Evolutionary conservation across 306 rosid genomes (phyloP), one percentile per base, ranked within the genome.

Genomic region (Mimosa pudica): DNA sequence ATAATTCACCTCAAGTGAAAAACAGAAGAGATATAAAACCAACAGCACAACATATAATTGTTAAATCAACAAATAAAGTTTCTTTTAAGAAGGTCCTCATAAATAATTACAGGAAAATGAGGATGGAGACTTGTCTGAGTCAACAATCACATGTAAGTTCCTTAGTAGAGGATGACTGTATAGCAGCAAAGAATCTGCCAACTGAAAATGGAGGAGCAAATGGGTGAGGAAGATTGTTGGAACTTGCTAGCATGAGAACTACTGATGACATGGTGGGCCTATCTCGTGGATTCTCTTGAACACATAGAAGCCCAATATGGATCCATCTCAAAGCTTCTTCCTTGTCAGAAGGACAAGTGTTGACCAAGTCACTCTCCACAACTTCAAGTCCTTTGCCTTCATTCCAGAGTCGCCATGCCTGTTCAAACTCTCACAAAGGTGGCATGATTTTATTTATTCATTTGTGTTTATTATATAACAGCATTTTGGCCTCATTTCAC

Each of bases 281-380:
- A 8, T 75, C 77, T 1, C 12, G 58, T 1, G 82, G 81, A n/a
- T 77, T 70, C 71, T 79, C 80, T 42, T 85, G 88, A 61, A 76
- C 82, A 11, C 88, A 85, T n/a, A 82, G 38, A 47, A 85, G 41
- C 44, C 82, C 84, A 48, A 85, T 82, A 30, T 85, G 88, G 66
- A 85, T 79, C 77, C 84, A 82, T 80, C 81, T 86, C 47, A 82
- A 9, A 0, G 75, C 82, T 36, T 82, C 79, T 68, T 24, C 36
- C 57, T 3, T 66, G 2, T 57, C 63, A 6, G 80, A 38, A 2
- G 42, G 55, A 62, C 84, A 66, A 35, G 62, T 74, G 16, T 73
- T 18, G 30, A 80, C 60, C 54, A 73, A 1, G 20, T 68, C 54
- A 3, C 60, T 60, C 55, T 84, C 87, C 51, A 81, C 66, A 48